phyloP scores from a whole-genome alignment of 1,139 yeast species.

The Yamadazyma blattariae region DNA sequence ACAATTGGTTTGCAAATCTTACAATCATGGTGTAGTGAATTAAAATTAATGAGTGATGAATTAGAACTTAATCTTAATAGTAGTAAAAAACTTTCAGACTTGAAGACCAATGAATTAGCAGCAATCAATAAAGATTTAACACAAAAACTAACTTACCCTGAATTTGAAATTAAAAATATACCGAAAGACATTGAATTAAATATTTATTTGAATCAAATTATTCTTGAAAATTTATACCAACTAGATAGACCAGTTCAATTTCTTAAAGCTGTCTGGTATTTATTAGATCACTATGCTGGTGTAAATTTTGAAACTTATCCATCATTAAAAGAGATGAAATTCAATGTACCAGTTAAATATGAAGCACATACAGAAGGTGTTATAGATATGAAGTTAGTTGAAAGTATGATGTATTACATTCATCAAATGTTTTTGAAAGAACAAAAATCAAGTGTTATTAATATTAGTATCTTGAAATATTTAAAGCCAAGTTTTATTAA shows the following conservation, averaged over 20 bases:
- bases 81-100: constrained; percentile 2
- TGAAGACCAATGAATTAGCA: background rate
- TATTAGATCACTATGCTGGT: constrained; percentile 36
- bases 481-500: constrained; percentile 1
- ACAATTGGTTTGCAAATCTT: constrained; percentile 5
- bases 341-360: constrained; percentile 10
- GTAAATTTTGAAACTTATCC: constrained; percentile 15
- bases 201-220: constrained; percentile 28
- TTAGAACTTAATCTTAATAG: constrained; percentile 4
- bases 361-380: constrained; percentile 6
- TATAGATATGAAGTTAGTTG: constrained; percentile 15
- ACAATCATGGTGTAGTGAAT: constrained; percentile 5
- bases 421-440: constrained; percentile 13
- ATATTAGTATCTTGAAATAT: constrained; percentile 9
- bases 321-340: constrained; percentile 4
- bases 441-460: constrained; percentile 10
- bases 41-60: constrained; percentile 4
- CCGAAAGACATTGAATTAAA: constrained; percentile 18
- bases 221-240: constrained; percentile 30
- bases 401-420: constrained; percentile 33
- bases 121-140: constrained; percentile 1
- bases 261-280: constrained; percentile 27
- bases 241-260: constrained; percentile 34
- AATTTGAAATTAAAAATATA: too few relatives aligned
- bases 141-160: background rate